Evolutionary conservation across 768 basidiomycete genomes (phyloP), one percentile per base, ranked within the genome.

Genomic region (Boletellus ananiceps): DNA sequence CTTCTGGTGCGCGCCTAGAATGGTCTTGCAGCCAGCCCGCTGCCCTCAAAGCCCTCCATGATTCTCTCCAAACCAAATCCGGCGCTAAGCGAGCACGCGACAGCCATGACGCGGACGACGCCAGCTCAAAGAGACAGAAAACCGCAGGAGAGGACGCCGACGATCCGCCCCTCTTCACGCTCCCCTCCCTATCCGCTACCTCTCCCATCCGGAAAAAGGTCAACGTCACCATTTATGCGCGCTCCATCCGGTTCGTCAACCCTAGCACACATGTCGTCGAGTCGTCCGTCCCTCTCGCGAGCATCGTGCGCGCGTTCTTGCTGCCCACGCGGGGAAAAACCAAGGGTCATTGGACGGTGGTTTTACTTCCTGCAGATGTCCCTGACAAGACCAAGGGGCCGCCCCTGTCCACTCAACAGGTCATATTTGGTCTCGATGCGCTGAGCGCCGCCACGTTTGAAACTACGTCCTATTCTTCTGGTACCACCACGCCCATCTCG

Each of bases 351-450:
- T 88, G 85, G 84, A 84, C 84, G 0, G 74, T 86, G 27, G 73
- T 86, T 13, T 60, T 90, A 31, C 70, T 90, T 23, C 70, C 81
- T 4, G 19, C 75, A 4, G 84, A 86, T 61, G 68, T 71, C 5
- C 74, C 78, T 4, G 74, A 76, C 29, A 75, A 74, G 42, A 65
- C 52, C n/a, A 70, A 65, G 36, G 71, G 73, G 45, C 52, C 67
- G 11, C 51, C 69, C 11, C 55, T 68, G n/a, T 45, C 70, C 5
- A 56, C 67, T 5, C 74, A 73, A 9, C 84, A 86, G 61, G 62
- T 90, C 46, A 82, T 86, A 15, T 87, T 88, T 59, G 86, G 86
- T 0, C 57, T 85, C 16, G 88, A 88, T 59, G 84, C 86, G 2
- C 65, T 70, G 23, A 70, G 74, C 19, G 41, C 80, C 0, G 52